Conservation (phyloP, 495 filamentous ascomycete genomes). For the Aspergillus ostianus region DNA sequence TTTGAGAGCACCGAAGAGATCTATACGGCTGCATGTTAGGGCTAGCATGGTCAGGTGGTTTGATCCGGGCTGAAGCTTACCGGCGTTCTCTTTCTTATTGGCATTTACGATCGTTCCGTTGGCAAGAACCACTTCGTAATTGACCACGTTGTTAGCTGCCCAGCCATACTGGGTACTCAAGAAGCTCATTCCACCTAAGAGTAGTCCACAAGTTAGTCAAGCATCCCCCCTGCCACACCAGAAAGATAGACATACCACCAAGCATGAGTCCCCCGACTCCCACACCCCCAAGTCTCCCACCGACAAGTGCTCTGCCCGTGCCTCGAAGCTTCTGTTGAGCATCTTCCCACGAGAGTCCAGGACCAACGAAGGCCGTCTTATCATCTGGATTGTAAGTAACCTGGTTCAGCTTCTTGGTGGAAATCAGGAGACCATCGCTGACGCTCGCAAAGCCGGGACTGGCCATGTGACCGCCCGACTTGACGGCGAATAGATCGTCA, state of each 20-base stretch:
- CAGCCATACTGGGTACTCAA: conserved; percentile 57
- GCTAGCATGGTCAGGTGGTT: not conserved
- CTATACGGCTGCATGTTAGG: conserved; percentile 19
- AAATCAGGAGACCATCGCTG: conserved; percentile 39
- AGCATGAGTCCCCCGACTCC: conserved; percentile 38
- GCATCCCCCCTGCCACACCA: not conserved
- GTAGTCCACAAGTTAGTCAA: not conserved
- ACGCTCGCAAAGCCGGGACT: conserved; percentile 45
- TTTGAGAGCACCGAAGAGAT: conserved; percentile 57
- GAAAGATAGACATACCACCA: conserved; percentile 25
- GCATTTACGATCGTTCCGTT: conserved; percentile 53
- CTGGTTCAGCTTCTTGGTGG: conserved; percentile 37
- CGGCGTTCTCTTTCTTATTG: conserved; percentile 36
- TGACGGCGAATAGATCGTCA: conserved; percentile 40
- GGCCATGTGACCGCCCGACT: conserved; percentile 44
- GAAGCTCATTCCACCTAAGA: conserved; percentile 43
- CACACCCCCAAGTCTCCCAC: conserved; percentile 29
- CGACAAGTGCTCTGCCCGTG: conserved; percentile 27
- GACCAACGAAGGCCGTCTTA: conserved; percentile 39
- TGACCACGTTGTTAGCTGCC: conserved; percentile 52
- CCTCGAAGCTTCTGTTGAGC: conserved; percentile 32
- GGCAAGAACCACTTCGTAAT: conserved; percentile 56
- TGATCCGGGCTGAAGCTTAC: conserved; percentile 21
- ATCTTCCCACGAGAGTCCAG: conserved; percentile 40
- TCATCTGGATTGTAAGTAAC: conserved; percentile 34